phyloP scores from a whole-genome alignment of 1,139 yeast genomes.

The Keqinozyma sinolaborantium region DNA sequence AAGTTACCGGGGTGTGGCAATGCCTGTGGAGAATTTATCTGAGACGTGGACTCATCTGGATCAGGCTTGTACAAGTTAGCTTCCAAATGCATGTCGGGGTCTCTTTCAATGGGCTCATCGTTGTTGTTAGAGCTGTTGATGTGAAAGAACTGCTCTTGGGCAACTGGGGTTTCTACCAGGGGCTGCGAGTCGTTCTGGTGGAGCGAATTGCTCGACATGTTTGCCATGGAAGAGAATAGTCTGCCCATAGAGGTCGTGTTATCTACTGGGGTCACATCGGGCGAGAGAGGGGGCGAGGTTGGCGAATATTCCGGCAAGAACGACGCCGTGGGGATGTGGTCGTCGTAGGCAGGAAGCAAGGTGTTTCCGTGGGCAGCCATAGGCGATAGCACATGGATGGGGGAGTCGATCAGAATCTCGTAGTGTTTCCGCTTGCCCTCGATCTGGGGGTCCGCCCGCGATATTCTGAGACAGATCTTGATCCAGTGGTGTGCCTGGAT shows the following conservation, averaged over 20 bases:
- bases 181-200: conserved; percentile 2
- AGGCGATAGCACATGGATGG: conserved; percentile 69
- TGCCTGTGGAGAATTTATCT: conserved; percentile 57
- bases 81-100: conserved; percentile 44
- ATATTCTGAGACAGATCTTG: conserved; percentile 76
- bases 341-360: conserved; percentile 54
- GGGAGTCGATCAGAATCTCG: conserved; percentile 89
- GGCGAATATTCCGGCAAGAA: conserved; percentile 20
- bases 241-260: conserved; percentile 15
- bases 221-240: conserved; percentile 10
- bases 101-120: conserved; percentile 40
- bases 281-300: conserved; percentile 43
- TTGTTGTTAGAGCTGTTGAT: conserved; percentile 21
- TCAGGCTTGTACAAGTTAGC: conserved; percentile 64
- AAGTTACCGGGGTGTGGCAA: conserved; percentile 42
- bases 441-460: conserved; percentile 56
- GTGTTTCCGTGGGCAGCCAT: conserved; percentile 74
- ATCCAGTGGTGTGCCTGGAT: conserved; percentile 94
- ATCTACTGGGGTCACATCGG: conserved; percentile 52
- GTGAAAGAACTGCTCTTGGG: conserved; percentile 24
- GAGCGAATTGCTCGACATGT: conserved; percentile 9
- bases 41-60: conserved; percentile 22
- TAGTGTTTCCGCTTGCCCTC: conserved; percentile 73
- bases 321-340: conserved; percentile 16
- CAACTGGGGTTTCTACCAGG: conserved; percentile 1